Evolutionary conservation across 495 filamentous ascomycete species (phyloP), one percentile per base, ranked within the genome.

Genomic region (Oidiodendron maius): DNA sequence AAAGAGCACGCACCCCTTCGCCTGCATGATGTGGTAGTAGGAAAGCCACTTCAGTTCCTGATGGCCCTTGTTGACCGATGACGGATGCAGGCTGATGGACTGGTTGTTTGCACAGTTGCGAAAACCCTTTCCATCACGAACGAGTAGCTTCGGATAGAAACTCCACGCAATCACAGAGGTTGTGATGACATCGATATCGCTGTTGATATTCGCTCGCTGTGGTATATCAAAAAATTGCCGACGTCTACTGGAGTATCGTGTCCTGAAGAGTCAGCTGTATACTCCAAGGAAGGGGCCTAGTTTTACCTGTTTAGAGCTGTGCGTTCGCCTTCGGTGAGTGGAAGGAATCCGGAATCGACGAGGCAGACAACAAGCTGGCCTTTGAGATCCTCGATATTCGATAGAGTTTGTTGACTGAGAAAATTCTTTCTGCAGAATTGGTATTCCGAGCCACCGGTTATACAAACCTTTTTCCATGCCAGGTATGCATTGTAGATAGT

Each of bases 11-110:
- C 74, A 84, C 71, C 80, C 75, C 56, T 85, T 93, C 20, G 84
- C 83, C 65, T 95, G 89, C 90, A 96, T 95, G 50, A 96, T 95
- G 53, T 91, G 83, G 63, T 98, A 96, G 62, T 91, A 98, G 0
- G 86, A 89, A 37, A 97, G 64, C 82, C 85, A 95, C 58, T 79
- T 79, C n/a, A 86, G 61, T 15, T 77, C 71, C 12, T 79, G 72
- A 17, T 75, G 68, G 16, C 71, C 76, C 61, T 90, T 87, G 62
- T 94, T 96, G 40, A 97, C 86, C 0, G 88, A 93, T 12, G 80
- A 84, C 0, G 89, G 87, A 59, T 93, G 87, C 8, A 97, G 61
- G 43, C 77, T 84, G 48, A 96, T 89, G 35, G 74, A 73, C 59
- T 96, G 91, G 65, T 91, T 95, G 62, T 95, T 96, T 17, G 84